Evolutionary conservation across 2,329 filamentous ascomycete genomes (phyloP), one percentile per base, ranked within the genome.

Genomic region (Fonsecaea multimorphosa): DNA sequence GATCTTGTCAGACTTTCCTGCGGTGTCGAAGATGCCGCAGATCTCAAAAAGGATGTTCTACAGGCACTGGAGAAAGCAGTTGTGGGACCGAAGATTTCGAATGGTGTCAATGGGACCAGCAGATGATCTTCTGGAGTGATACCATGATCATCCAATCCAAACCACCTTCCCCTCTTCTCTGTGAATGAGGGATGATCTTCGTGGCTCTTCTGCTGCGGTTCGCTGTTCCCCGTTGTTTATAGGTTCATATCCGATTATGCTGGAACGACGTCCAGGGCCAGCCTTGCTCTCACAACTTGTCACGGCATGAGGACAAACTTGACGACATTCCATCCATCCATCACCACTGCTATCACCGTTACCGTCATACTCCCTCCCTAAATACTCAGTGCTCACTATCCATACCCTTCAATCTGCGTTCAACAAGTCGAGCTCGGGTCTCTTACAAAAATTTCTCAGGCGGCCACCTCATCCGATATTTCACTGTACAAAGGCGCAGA

Each of bases 1-100:
- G 95, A 99, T 78, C 85, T 99, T 7, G 91, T 99, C 32, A 87
- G 95, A 71, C 84, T 99, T 67, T 96, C 92, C 84, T 97, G 93
- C 77, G 95, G 95, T 74, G 88, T 99, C 62, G 95, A 99, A 81
- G 95, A 99, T 75, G 87, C 87, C 7, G 88, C 89, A 68, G 95
- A 99, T 78, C 83, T 99, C 68, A 89, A 88, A 73, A 85, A 84
- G 46, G 95, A 99, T 82, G 88, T 96, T 16, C 78, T 93, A 70
- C 89, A 91, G 78, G 95, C 95, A 3, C 80, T 98, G 49, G 90
- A 95, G 78, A 87, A 85, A 79, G 92, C 92, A 1, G 87, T 91
- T 46, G 82, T 86, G 53, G 79, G 73, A 34, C 72, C 78, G 3
- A 84, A 84, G 77, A 74, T 81, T 59, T 75, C 73, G 14, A 82